phyloP scores from a whole-genome alignment of 192 early-diverging fungal species.

The Podila horticola region DNA sequence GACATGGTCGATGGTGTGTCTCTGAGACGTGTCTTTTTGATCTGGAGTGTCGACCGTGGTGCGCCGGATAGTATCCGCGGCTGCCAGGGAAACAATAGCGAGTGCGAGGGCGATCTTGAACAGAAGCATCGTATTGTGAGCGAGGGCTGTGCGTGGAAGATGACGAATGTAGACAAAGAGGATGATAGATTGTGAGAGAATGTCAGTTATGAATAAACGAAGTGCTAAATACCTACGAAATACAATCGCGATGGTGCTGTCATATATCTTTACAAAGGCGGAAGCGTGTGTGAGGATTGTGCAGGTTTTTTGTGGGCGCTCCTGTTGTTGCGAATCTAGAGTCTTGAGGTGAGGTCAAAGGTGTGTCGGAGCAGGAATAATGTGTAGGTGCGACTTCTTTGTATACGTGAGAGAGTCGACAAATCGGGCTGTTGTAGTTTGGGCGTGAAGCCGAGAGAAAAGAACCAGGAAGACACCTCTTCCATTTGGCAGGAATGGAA shows the following conservation, averaged over 20 bases:
- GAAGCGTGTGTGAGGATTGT: background rate
- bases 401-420: background rate
- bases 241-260: background rate
- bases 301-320: background rate
- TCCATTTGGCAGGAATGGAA: background rate
- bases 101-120: constrained; percentile 7
- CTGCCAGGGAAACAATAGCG: constrained; percentile 4
- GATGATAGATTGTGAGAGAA: background rate
- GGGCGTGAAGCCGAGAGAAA: background rate
- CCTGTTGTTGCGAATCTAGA: background rate
- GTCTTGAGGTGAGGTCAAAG: background rate
- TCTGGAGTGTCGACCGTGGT: no score
- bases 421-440: background rate
- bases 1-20: no score
- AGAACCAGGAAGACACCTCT: background rate
- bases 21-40: no score
- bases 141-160: no score
- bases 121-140: background rate
- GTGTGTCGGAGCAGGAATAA: background rate
- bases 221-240: no score
- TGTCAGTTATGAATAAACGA: background rate
- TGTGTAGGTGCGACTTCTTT: background rate
- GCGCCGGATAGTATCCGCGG: background rate
- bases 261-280: background rate
- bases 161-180: background rate